Evolutionary conservation across 768 basidiomycete genomes (phyloP).

Genomic region (Leccinum boreale): DNA sequence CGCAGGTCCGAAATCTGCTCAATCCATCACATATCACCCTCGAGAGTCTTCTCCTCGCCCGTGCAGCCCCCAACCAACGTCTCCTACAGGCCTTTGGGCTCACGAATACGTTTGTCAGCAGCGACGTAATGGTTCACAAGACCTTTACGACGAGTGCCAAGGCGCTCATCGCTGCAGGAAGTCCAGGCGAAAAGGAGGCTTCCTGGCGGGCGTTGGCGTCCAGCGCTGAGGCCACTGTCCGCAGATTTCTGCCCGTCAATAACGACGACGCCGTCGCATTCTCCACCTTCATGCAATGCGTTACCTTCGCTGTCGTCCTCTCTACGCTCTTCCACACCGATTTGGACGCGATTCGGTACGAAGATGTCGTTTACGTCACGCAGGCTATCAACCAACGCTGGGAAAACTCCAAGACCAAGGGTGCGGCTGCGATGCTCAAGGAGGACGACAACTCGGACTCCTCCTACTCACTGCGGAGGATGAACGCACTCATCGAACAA

Average conservation of each 20-base stretch:
- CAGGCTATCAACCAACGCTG: constrained; percentile 35
- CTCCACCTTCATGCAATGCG: constrained; percentile 40
- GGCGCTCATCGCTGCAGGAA: constrained; percentile 10
- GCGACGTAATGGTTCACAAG: constrained; percentile 29
- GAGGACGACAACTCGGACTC: constrained; percentile 4
- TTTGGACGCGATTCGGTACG: constrained; percentile 26
- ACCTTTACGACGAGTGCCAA: constrained; percentile 23
- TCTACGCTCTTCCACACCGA: constrained; percentile 36
- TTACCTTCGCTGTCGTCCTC: constrained; percentile 44
- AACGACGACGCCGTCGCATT: constrained; percentile 21
- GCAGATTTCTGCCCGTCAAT: constrained; percentile 11
- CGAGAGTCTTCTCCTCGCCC: constrained; percentile 10
- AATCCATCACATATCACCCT: constrained; percentile 16
- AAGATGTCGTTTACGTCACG: constrained; percentile 40
- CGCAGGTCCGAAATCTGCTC: constrained; percentile 9
- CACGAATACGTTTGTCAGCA: constrained; percentile 53
- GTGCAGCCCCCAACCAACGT: constrained; percentile 21
- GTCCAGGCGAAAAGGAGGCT: background rate
- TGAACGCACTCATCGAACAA: constrained; percentile 26
- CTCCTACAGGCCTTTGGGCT: constrained; percentile 27
- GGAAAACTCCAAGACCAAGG: constrained; percentile 22
- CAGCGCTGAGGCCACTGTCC: constrained; percentile 11
- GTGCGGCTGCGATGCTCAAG: constrained; percentile 5
- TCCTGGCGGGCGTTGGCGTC: constrained; percentile 15
- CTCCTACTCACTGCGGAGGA: constrained; percentile 27